Base-by-base conservation (phyloP, 352 stramenopile species). In the Stephanocyclus meneghinianus region DNA sequence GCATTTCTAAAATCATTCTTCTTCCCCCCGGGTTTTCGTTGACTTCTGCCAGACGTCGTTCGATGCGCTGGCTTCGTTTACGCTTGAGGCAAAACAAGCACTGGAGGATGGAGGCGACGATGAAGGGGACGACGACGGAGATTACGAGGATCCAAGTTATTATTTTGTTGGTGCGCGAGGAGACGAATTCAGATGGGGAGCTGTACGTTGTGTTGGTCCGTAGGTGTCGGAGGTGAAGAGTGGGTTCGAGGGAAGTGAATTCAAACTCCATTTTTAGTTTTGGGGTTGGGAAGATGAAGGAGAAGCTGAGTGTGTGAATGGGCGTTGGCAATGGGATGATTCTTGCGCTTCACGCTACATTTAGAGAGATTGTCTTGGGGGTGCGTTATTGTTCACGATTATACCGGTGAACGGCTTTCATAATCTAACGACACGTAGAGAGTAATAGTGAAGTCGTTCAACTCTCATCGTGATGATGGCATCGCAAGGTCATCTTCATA, bases 1-100 rank as follows among this genome's bases (percentile, higher is more conserved):
- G 60, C 30, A 74, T 48, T 59, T 68, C 64, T 11, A 80, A 45
- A 30, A 80, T 56, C 29, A 80, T 51, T 40, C 57, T 65, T 32
- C 73, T 55, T 13, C 44, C 62, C 10, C 45, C 55, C 0, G 73
- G 73, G 64, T 80, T 71, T 16, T 44, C 55, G 50, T 56, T 80
- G 2, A 80, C 73, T 18, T 37, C 65, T 37, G 21, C 13, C 40
- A 80, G 42, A 29, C 40, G 16, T 44, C 35, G 57, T 60, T 80
- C 73, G 1, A 50, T 50, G 47, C 73, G 35, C 32, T 62, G 32
- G 16, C 10, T 7, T 40, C 18, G 18, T 16, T 66, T 37, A 16
- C 60, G 66, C 37, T 80, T 70, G 0, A 48, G 26, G 13, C 15
- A 61, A 32, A 71, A 71, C 2, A 74, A 55, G n/a, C 18, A 44